These are phyloP conservation scores for Candida nanaspora DNA, from an alignment of 805 yeast species.

Conservation along the genomic window DNA sequence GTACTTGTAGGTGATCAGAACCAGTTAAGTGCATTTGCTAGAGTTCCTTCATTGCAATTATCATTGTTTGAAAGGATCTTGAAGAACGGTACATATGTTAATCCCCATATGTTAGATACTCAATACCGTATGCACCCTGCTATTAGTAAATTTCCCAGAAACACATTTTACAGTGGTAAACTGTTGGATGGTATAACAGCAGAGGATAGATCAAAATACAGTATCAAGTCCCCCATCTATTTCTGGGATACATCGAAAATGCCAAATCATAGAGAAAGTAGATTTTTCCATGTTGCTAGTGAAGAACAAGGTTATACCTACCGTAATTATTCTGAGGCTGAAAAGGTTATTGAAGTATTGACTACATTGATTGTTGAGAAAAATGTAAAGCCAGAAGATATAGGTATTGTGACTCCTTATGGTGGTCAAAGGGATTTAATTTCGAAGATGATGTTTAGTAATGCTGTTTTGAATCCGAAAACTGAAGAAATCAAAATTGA, in stretches of 20 bases:
- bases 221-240: conserved; percentile 46
- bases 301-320: conserved; percentile 49
- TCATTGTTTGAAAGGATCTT: conserved; percentile 65
- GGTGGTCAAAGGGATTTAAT: conserved; percentile 65
- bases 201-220: conserved; percentile 38
- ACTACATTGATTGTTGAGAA: conserved; percentile 48
- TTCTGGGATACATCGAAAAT: conserved; percentile 53
- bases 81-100: conserved; percentile 49
- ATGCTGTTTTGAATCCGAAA: conserved; percentile 50
- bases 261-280: conserved; percentile 33
- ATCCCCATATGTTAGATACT: conserved; percentile 62
- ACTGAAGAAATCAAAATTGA: conserved; percentile 39
- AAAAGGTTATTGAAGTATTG: conserved; percentile 38
- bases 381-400: conserved; percentile 39
- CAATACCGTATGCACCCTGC: conserved; percentile 98
- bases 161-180: conserved; percentile 64
- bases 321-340: conserved; percentile 47
- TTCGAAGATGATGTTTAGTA: conserved; percentile 41
- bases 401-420: conserved; percentile 71
- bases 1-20: conserved; percentile 75
- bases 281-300: conserved; percentile 34
- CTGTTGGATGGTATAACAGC: conserved; percentile 65
- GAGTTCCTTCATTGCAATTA: conserved; percentile 57
- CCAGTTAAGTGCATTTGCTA: conserved; percentile 66
- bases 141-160: conserved; percentile 79